Conservation (phyloP, 1,284 basidiomycete genomes). For the Flammula alnicola region DNA sequence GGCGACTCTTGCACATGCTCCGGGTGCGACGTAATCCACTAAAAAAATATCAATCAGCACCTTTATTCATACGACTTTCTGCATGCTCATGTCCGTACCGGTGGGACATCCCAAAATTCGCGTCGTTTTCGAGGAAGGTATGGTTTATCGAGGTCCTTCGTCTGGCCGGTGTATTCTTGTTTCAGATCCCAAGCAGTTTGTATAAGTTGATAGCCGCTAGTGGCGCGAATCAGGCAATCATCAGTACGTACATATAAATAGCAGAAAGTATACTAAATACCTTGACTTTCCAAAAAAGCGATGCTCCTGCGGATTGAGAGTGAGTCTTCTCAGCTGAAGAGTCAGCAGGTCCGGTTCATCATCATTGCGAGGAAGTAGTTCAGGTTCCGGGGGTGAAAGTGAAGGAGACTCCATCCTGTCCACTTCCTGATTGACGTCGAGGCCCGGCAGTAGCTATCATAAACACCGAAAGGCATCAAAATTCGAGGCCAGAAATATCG, state of each 20-base stretch:
- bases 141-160: conserved; percentile 7
- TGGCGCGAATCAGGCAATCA: neutral
- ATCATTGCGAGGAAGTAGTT: conserved; percentile 34
- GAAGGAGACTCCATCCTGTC: conserved; percentile 29
- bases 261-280: conserved; percentile 21
- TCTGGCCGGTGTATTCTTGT: conserved; percentile 35
- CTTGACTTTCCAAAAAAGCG: conserved; percentile 49
- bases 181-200: conserved; percentile 45
- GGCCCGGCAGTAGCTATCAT: conserved; percentile 38
- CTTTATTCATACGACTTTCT: neutral
- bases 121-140: conserved; percentile 26
- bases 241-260: neutral
- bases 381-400: conserved; percentile 18
- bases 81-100: conserved; percentile 29
- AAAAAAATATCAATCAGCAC: neutral
- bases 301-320: conserved; percentile 38
- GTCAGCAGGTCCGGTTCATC: conserved; percentile 29
- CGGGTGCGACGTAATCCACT: conserved; percentile 32
- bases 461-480: too few relatives aligned
- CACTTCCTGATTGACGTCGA: conserved; percentile 41
- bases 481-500: too few relatives aligned
- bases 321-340: conserved; percentile 33
- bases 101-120: conserved; percentile 39
- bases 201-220: conserved; percentile 44
- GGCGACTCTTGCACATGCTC: conserved; percentile 25